Conservation (phyloP, 257 asterid species). For the Datura wrightii region DNA sequence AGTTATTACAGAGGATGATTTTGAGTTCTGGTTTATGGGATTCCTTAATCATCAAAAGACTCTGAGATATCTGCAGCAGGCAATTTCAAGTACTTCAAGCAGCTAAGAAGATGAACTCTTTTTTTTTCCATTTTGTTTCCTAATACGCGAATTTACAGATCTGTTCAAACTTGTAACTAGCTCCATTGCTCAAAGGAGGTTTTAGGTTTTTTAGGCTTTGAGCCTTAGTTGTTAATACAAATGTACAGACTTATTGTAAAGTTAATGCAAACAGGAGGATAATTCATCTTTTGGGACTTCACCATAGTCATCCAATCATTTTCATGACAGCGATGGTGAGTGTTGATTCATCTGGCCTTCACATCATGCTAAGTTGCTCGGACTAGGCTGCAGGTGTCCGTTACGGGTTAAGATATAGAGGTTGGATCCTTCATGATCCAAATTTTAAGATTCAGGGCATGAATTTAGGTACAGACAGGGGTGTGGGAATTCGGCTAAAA, state of each 20-base stretch:
- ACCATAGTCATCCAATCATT: background rate
- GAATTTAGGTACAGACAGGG: too few species aligned
- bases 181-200: background rate
- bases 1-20: slow-evolving; percentile 32
- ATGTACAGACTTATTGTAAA: background rate
- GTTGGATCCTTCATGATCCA: too few species aligned
- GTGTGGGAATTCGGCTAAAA: too few species aligned
- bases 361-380: too few species aligned
- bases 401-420: too few species aligned
- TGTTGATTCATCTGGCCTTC: too few species aligned
- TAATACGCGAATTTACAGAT: background rate
- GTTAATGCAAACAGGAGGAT: background rate
- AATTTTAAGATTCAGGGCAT: too few species aligned
- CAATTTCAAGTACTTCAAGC: background rate
- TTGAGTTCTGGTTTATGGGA: slow-evolving; percentile 28
- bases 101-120: background rate
- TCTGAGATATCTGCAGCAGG: background rate
- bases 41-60: background rate
- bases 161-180: background rate
- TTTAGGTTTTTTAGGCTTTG: background rate
- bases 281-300: background rate
- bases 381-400: too few species aligned
- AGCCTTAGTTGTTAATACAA: background rate
- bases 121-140: background rate
- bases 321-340: too few species aligned